Conservation (phyloP, 768 basidiomycete species). For the Kockovaella imperatae region DNA sequence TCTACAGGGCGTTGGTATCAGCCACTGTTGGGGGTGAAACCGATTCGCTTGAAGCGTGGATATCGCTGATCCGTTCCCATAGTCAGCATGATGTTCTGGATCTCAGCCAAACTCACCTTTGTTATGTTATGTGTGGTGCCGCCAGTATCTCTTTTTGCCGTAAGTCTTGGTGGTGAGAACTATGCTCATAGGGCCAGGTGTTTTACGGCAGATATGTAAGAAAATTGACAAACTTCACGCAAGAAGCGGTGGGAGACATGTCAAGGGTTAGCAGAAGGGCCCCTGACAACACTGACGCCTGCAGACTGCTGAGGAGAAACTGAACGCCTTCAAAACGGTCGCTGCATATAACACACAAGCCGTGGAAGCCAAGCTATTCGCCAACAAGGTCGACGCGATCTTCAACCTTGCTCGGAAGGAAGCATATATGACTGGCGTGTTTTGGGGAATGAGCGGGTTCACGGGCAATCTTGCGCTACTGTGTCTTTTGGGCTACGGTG, state of each 20-base stretch:
- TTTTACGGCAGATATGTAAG: constrained; percentile 94
- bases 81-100: constrained; percentile 93
- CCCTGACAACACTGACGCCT: constrained; percentile 2
- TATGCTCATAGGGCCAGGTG: constrained; percentile 51
- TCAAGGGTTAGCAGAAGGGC: constrained; percentile 52
- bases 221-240: constrained; percentile 79
- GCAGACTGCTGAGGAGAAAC: constrained; percentile 78
- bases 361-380: constrained; percentile 71
- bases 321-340: constrained; percentile 82
- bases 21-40: constrained; percentile 76
- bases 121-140: constrained; percentile 88
- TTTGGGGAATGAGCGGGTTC: constrained; percentile 72
- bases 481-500: constrained; percentile 83
- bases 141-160: constrained; percentile 51
- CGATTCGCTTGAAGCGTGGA: background rate
- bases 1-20: constrained; percentile 73
- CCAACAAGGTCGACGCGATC: constrained; percentile 55
- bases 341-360: constrained; percentile 47
- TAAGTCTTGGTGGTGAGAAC: constrained; percentile 5
- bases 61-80: constrained; percentile 1
- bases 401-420: constrained; percentile 74
- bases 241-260: constrained; percentile 94
- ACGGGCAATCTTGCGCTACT: constrained; percentile 88
- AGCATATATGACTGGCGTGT: constrained; percentile 80
- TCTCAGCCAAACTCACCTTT: constrained; percentile 67